A percentile compares a stretch with the other conserved stretches of the same genome.
These are phyloP conservation scores for Dictyostelium capitatum DNA, from an alignment of 78 protist genomes.

Conservation along the genomic window DNA sequence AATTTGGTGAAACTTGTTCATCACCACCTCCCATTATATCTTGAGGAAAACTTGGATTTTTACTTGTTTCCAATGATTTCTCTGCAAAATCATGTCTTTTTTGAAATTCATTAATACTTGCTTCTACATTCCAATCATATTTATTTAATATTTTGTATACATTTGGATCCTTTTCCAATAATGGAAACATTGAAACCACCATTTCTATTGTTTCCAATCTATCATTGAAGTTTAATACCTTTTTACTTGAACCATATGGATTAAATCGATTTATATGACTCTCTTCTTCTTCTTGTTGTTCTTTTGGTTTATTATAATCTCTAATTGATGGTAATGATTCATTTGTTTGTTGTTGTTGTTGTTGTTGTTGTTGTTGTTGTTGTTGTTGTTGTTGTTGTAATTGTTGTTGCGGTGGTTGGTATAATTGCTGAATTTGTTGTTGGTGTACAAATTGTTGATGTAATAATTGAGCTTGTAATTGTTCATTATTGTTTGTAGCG, in stretches of 20 bases:
- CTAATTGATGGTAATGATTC: conserved; percentile 38
- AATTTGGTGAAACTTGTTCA: background rate
- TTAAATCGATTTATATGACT: conserved; percentile 9
- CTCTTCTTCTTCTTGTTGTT: background rate
- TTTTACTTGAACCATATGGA: conserved; percentile 35
- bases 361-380: background rate
- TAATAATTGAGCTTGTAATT: background rate
- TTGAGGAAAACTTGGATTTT: background rate
- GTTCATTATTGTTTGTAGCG: no score
- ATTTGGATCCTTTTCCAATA: conserved; percentile 50
- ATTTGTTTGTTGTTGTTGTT: background rate
- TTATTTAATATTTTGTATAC: conserved; percentile 55
- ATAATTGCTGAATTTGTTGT: background rate
- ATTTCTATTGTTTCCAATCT: conserved; percentile 44
- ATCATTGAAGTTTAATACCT: conserved; percentile 4
- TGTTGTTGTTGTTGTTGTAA: background rate
- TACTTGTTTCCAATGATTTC: background rate
- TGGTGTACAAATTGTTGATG: background rate
- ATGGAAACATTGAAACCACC: conserved; percentile 55
- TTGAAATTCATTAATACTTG: conserved; percentile 47
- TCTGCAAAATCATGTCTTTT: conserved; percentile 46
- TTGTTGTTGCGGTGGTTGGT: background rate
- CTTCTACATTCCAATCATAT: conserved; percentile 46
- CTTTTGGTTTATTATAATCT: background rate
- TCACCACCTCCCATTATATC: background rate